These are phyloP conservation scores for Oropetium thomaeum DNA, from an alignment of 176 grass and related monocot species.

Conservation along the genomic window DNA sequence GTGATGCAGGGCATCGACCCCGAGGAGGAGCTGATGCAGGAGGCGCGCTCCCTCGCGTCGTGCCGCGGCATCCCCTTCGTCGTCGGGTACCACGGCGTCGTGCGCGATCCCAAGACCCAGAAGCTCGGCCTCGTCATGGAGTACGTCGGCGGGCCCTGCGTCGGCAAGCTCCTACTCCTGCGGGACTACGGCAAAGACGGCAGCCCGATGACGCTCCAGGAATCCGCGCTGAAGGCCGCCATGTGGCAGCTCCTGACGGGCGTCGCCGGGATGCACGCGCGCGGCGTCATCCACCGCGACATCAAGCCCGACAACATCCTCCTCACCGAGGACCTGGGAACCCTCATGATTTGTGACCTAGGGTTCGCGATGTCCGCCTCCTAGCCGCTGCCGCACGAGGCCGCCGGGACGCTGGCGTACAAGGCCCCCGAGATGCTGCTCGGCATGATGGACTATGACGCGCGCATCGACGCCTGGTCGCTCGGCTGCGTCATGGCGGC, in stretches of 20 bases:
- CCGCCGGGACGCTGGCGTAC: constrained; percentile 19
- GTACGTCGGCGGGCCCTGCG: background rate
- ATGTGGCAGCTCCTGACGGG: background rate
- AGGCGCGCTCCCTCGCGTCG: background rate
- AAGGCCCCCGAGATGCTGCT: constrained; percentile 33
- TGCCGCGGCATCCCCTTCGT: background rate
- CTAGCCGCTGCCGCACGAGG: background rate
- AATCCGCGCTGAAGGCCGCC: background rate
- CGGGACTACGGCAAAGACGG: too few species aligned
- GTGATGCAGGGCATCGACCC: background rate
- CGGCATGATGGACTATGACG: background rate
- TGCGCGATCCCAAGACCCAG: background rate
- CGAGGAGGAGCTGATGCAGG: background rate
- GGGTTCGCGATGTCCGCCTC: constrained; percentile 13
- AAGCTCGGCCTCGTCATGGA: background rate
- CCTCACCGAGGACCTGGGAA: background rate
- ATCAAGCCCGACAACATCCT: constrained; percentile 36
- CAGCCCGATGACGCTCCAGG: background rate
- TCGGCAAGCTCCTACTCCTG: background rate
- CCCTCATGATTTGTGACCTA: constrained; percentile 40
- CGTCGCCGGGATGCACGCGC: background rate
- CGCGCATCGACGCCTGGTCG: constrained; percentile 36
- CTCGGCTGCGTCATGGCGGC: constrained; percentile 45
- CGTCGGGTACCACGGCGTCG: background rate
- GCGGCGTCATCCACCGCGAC: constrained; percentile 35